Percentiles rank a stretch among this genome's conserved stretches.
These are phyloP conservation scores for Trichaptum fuscoviolaceum DNA, from an alignment of 768 basidiomycete species.

Conservation along the genomic window DNA sequence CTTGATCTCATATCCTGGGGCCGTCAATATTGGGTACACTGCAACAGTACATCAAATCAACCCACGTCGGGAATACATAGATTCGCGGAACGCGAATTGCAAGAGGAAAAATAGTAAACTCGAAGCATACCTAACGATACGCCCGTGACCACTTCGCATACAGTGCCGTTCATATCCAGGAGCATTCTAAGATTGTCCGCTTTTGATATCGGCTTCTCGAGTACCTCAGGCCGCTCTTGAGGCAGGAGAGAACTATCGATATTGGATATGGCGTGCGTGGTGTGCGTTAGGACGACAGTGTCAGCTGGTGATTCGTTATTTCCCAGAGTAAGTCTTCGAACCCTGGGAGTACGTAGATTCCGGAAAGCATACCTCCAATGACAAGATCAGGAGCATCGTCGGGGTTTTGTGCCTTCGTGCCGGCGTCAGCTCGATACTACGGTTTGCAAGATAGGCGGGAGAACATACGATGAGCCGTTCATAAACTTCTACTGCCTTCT, in stretches of 20 bases:
- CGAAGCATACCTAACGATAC: constrained; percentile 63
- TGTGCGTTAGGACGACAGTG: constrained; percentile 87
- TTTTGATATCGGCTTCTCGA: constrained; percentile 83
- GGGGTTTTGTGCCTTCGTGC: constrained; percentile 40
- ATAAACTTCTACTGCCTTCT: constrained; percentile 86
- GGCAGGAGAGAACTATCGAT: constrained; percentile 50
- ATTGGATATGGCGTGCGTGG: constrained; percentile 53
- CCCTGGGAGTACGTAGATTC: background rate
- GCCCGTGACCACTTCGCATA: constrained; percentile 92
- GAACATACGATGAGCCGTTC: constrained; percentile 63
- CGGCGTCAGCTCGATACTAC: constrained; percentile 6
- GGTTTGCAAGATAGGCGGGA: background rate
- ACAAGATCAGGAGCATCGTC: constrained; percentile 77
- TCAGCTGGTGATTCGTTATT: constrained; percentile 56
- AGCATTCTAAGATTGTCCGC: constrained; percentile 86
- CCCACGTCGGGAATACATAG: background rate
- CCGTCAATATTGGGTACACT: constrained; percentile 71
- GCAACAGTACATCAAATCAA: background rate
- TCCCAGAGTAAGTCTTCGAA: background rate
- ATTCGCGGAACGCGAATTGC: background rate
- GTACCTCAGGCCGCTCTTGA: constrained; percentile 56
- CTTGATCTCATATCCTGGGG: constrained; percentile 75
- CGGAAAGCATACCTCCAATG: constrained; percentile 50
- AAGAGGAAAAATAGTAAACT: background rate
- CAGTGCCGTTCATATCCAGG: constrained; percentile 75